A percentile compares a stretch with the other conserved stretches of the same genome.
phyloP scores from a whole-genome alignment of 1,139 yeast species.

The Hansenula anomala region DNA sequence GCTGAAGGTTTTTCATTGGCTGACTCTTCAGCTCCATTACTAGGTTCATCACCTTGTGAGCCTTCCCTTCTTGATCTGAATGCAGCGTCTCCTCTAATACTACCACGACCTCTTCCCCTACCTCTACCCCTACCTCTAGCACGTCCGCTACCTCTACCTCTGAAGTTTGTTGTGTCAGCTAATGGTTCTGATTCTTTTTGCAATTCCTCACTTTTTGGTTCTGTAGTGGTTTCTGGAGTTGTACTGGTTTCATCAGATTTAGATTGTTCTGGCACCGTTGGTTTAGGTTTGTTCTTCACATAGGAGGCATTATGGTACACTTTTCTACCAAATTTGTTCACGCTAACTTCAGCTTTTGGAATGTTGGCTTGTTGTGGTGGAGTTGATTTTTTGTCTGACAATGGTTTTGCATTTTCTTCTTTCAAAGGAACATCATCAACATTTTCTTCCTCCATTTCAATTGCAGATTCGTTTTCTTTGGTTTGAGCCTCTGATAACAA shows the following conservation, averaged over 20 bases:
- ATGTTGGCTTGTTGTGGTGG: too few relatives aligned
- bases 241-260: too few relatives aligned
- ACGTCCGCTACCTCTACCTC: constrained; percentile 6
- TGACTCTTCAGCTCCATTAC: not conserved
- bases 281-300: not conserved
- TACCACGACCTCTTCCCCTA: not conserved
- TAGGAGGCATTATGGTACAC: not conserved
- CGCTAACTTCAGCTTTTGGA: not conserved
- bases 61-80: not conserved
- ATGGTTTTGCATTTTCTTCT: too few relatives aligned
- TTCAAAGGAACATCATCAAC: too few relatives aligned
- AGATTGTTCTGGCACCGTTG: not conserved
- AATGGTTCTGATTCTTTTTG: too few relatives aligned
- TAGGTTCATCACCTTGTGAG: not conserved
- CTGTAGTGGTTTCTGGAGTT: not conserved
- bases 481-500: too few relatives aligned
- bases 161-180: not conserved
- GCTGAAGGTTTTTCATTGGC: not conserved
- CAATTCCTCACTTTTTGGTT: not conserved
- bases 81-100: not conserved
- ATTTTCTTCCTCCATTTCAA: too few relatives aligned
- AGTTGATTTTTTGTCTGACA: not conserved
- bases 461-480: too few relatives aligned
- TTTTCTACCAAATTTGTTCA: not conserved
- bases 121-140: constrained; percentile 1